These are phyloP conservation scores for Hansenula sp. DNA, from an alignment of 1,139 yeast species.

Conservation along the genomic window DNA sequence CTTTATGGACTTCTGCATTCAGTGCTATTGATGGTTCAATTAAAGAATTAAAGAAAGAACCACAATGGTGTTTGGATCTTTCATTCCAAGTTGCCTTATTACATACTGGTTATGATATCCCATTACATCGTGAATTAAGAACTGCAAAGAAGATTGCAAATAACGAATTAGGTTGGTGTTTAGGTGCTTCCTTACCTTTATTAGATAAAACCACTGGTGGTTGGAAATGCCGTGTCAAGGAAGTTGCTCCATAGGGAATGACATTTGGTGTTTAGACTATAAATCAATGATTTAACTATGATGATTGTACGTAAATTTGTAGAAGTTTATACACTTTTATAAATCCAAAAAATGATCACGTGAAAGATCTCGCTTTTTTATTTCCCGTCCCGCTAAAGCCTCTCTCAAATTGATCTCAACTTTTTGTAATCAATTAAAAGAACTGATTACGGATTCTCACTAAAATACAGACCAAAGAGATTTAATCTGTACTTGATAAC, in stretches of 20 bases:
- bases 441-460: not conserved
- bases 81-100: conserved; percentile 85
- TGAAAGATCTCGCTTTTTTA: no score
- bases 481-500: no score
- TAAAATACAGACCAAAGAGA: no score
- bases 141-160: conserved; percentile 86
- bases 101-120: conserved; percentile 95
- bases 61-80: conserved; percentile 91
- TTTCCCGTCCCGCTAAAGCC: not conserved
- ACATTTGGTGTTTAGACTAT: no score
- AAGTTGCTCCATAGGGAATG: no score
- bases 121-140: conserved; percentile 79
- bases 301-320: no score
- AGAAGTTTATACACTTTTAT: not conserved
- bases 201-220: conserved; percentile 51
- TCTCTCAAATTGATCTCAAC: not conserved
- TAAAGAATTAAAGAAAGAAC: conserved; percentile 63
- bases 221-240: conserved; percentile 62
- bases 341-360: not conserved
- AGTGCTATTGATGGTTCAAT: conserved; percentile 62
- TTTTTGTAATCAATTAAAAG: no score
- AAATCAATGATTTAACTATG: no score
- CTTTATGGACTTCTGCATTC: conserved; percentile 61
- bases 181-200: conserved; percentile 93
- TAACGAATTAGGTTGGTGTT: conserved; percentile 96